Evolutionary conservation across 371 early-diverging fungal genomes (phyloP).

Genomic region (Rhizopus arrhizus): DNA sequence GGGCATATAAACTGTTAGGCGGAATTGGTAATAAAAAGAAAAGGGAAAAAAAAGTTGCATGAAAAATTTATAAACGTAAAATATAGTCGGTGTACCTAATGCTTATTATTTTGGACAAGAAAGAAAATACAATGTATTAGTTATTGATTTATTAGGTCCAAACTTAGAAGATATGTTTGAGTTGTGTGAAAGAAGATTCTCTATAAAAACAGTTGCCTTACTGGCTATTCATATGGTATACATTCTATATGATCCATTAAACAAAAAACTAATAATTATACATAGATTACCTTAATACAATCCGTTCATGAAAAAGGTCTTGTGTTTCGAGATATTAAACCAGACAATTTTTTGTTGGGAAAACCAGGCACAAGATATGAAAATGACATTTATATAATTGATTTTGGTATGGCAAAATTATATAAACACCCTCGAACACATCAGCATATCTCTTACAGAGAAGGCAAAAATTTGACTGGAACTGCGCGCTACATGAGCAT

Average conservation of each 20-base stretch:
- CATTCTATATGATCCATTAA: background rate
- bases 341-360: conserved; percentile 96
- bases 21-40: conserved; percentile 55
- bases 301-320: conserved; percentile 90
- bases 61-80: background rate
- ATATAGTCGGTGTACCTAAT: conserved; percentile 74
- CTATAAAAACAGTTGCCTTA: conserved; percentile 90
- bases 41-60: background rate
- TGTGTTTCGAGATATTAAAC: conserved; percentile 98
- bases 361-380: conserved; percentile 54
- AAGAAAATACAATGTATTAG: conserved; percentile 83
- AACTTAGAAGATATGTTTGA: conserved; percentile 95
- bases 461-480: conserved; percentile 83
- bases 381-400: conserved; percentile 68
- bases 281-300: conserved; percentile 82
- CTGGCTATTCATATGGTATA: conserved; percentile 91
- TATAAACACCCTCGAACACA: conserved; percentile 81
- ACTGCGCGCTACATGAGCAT: conserved; percentile 94
- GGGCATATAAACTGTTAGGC: conserved; percentile 84
- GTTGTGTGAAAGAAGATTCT: conserved; percentile 84
- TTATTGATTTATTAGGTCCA: conserved; percentile 94
- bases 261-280: too few species aligned
- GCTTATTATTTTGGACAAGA: conserved; percentile 93
- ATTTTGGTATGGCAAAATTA: conserved; percentile 92
- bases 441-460: conserved; percentile 80